These are phyloP conservation scores for Candida tetrigidarum DNA, from an alignment of 1,139 yeast genomes.

Conservation along the genomic window DNA sequence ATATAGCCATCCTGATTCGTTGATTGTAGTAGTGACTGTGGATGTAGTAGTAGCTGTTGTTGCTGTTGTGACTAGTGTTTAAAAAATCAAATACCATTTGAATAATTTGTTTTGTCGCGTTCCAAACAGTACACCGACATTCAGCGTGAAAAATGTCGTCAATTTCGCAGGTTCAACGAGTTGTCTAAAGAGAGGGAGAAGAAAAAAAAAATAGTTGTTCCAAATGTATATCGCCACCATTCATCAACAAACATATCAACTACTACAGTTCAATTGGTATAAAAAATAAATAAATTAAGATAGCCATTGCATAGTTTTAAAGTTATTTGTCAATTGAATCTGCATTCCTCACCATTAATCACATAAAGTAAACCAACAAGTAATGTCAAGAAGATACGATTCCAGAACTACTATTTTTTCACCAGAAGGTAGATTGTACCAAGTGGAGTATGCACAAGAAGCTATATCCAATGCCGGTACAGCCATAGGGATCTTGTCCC, in stretches of 20 bases:
- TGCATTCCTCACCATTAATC: background rate
- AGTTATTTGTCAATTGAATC: background rate
- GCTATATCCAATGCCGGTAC: conserved; percentile 99
- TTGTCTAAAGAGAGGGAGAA: background rate
- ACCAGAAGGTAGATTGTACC: conserved; percentile 98
- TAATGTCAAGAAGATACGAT: conserved; percentile 69
- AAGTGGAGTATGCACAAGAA: conserved; percentile 95
- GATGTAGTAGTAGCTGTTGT: no score
- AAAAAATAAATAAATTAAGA: background rate
- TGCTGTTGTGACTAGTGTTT: no score
- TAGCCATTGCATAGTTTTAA: background rate
- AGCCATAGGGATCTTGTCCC: conserved; percentile 90
- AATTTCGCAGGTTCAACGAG: background rate
- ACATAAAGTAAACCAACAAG: background rate
- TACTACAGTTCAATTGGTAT: background rate
- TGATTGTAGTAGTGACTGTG: no score
- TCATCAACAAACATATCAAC: background rate
- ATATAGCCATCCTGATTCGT: conserved; percentile 19
- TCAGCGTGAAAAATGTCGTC: background rate
- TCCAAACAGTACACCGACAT: background rate
- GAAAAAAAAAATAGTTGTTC: background rate
- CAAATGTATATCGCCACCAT: conserved; percentile 3
- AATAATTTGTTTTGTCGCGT: background rate
- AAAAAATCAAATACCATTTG: no score
- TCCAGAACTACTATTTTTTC: conserved; percentile 98